Base-by-base conservation (phyloP, 176 grass and related monocot species). In the Neostapfia colusana region DNA sequence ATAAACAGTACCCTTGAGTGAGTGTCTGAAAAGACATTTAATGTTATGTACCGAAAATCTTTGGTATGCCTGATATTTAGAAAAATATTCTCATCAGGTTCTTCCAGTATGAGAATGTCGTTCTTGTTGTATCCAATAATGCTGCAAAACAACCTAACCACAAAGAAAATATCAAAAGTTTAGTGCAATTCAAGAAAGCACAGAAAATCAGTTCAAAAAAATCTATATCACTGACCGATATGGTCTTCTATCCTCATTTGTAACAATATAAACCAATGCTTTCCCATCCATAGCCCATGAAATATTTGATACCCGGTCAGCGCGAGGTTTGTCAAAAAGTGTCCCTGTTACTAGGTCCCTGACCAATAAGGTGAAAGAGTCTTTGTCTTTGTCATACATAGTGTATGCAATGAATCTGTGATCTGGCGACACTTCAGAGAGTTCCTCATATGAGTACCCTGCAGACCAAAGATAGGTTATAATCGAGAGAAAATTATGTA, bases 311-410 rank as follows among this genome's bases (percentile, higher is more conserved):
- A 98, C 89, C 69, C 82, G 70, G 67, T 93, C 86, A 42, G 84
- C 89, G 80, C 65, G 57, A 58, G 95, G 95, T 76, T 83, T 90
- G 70, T 93, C 79, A 11, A 81, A 87, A 84, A 93, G 84, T 50
- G 84, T 67, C 42, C 95, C 95, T 28, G 84, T 90, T 59, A 83
- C 80, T 44, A 98, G 85, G 81, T 98, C 91, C 73, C 84, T 90
- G 43, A 98, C 89, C 78, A 90, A 71, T 92, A 98, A 81, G 39
- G 84, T 91, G 76, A 98, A 98, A 36, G 84, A 92, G 39, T 90
- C 89, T 82, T 94, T 93, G 38, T 94, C 91, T 85, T 97, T 98
- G 62, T 98, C 84, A 70, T 93, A 92, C 95, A 98, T 93, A 25
- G 91, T 93, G 84, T 98, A 97, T 68, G 91, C 95, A 83, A 97